These are phyloP conservation scores for Paratrimastix pyriformis DNA, from an alignment of 78 protist species.

Conservation along the genomic window DNA sequence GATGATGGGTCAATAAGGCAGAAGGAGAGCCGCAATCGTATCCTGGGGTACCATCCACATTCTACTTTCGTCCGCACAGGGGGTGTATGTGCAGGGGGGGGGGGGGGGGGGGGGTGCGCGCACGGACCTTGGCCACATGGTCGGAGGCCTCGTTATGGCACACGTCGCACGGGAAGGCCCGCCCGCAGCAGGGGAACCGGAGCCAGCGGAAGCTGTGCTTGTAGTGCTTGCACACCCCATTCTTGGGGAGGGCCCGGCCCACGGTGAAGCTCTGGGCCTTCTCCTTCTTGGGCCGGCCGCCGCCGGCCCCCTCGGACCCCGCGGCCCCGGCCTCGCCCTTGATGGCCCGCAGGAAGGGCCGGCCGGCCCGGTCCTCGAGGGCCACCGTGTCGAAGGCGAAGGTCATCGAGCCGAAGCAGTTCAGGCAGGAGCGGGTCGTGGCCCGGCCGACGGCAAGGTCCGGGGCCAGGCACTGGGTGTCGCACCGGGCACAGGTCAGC, in stretches of 20 bases:
- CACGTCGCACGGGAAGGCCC: conserved; percentile 1
- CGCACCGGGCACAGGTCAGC: too few species aligned
- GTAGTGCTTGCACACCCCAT: conserved; percentile 16
- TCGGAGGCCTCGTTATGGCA: conserved; percentile 9
- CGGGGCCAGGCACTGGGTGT: too few species aligned
- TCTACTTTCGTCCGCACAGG: too few species aligned
- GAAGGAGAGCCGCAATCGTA: too few species aligned
- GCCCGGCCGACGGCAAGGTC: background rate
- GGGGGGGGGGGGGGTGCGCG: too few species aligned
- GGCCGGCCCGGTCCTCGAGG: background rate
- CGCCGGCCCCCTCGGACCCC: background rate
- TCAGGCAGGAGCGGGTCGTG: background rate
- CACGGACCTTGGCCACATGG: too few species aligned
- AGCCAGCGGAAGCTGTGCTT: background rate
- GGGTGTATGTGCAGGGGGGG: too few species aligned
- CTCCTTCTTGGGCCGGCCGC: too few species aligned
- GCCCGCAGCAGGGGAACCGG: conserved; percentile 13
- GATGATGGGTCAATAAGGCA: too few species aligned
- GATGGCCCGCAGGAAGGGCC: background rate
- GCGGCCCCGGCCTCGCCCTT: background rate
- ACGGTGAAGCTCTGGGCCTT: background rate
- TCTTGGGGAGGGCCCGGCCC: background rate
- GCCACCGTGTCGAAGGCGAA: background rate
- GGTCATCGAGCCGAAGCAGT: conserved; percentile 4
- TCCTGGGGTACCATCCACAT: too few species aligned